Evolutionary conservation across 164 flowering plant species (phyloP).

Genomic region (Platanus orientalis): DNA sequence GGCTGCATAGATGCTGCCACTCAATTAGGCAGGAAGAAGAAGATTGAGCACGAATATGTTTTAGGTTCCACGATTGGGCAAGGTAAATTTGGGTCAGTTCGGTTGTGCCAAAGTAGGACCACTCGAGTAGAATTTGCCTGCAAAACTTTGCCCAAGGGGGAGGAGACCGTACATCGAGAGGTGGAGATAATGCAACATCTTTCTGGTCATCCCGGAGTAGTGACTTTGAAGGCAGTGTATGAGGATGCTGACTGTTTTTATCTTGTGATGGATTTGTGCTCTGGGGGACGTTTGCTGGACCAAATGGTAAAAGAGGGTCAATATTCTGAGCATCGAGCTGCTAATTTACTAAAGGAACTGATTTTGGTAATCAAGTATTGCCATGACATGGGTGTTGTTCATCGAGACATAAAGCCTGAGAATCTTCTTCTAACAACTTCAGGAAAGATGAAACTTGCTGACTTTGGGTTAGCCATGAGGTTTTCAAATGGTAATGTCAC

Average conservation of each 20-base stretch:
- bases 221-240: slow-evolving; percentile 2
- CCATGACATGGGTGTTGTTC: slow-evolving; percentile 87
- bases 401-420: slow-evolving; percentile 76
- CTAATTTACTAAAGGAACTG: slow-evolving; percentile 57
- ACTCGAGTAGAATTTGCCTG: slow-evolving; percentile 60
- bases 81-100: slow-evolving; percentile 73
- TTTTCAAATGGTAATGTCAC: slow-evolving; percentile 49
- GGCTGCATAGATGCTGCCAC: slow-evolving; percentile 71
- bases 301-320: slow-evolving; percentile 48
- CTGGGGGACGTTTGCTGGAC: slow-evolving; percentile 40
- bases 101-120: slow-evolving; percentile 42
- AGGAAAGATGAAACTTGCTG: slow-evolving; percentile 72
- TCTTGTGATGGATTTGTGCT: neutral
- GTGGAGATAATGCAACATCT: slow-evolving; percentile 7
- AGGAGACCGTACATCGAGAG: neutral
- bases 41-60: slow-evolving; percentile 55
- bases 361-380: slow-evolving; percentile 66
- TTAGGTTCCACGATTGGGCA: slow-evolving; percentile 41
- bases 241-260: slow-evolving; percentile 5
- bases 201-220: slow-evolving; percentile 6
- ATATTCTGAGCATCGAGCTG: slow-evolving; percentile 60
- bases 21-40: slow-evolving; percentile 62
- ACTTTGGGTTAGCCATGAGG: slow-evolving; percentile 78
- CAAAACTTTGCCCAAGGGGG: slow-evolving; percentile 3
- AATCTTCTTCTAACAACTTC: slow-evolving; percentile 61